Evolutionary conservation across 345 rosid species (phyloP).

Genomic region (Raphanus sativus): DNA sequence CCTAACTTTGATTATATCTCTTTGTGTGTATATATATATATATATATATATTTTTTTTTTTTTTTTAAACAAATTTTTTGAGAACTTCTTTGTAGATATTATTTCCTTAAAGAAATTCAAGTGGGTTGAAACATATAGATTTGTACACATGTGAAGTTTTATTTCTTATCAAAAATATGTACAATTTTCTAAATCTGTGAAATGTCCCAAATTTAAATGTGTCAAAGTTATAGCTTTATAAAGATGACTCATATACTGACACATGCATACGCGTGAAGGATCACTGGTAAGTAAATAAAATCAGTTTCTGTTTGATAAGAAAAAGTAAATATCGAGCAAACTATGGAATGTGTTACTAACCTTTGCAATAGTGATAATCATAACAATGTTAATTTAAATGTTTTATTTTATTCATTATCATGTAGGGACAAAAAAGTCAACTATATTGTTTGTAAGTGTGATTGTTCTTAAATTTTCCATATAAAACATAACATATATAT

Average conservation of each 20-base stretch:
- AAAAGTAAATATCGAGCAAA: neutral
- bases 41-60: too few species aligned
- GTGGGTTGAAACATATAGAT: neutral
- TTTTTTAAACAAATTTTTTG: too few species aligned
- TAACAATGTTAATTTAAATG: constrained; percentile 8
- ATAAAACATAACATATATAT: constrained; percentile 12
- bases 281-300: too few species aligned
- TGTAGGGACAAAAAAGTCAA: constrained; percentile 22
- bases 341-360: constrained; percentile 7
- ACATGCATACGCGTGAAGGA: too few species aligned
- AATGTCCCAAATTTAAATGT: neutral
- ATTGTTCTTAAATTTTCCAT: neutral
- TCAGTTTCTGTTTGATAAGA: too few species aligned
- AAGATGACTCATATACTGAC: neutral
- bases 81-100: too few species aligned
- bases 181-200: constrained; percentile 10
- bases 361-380: constrained; percentile 1
- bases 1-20: neutral
- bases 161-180: neutral
- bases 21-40: too few species aligned
- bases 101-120: constrained; percentile 6
- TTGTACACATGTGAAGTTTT: constrained; percentile 1
- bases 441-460: constrained; percentile 15
- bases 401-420: constrained; percentile 12
- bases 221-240: neutral